phyloP scores from a whole-genome alignment of 345 rosid genomes.

The Jatropha curcas region DNA sequence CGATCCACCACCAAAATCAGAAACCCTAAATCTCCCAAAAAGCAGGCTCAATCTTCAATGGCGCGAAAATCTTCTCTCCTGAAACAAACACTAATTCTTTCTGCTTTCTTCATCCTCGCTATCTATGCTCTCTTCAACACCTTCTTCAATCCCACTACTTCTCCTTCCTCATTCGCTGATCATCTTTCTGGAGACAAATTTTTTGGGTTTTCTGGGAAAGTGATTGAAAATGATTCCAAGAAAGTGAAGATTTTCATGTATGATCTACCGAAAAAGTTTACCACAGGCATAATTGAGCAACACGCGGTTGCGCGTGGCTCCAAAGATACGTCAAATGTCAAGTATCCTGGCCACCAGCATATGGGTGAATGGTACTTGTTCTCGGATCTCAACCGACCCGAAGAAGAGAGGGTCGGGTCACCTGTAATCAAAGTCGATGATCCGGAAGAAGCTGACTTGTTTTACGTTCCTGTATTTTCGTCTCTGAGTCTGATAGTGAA shows the following conservation, averaged over 20 bases:
- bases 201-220: not conserved
- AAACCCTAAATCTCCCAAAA: conserved; percentile 18
- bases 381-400: conserved; percentile 63
- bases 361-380: conserved; percentile 97
- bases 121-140: conserved; percentile 63
- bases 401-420: conserved; percentile 60
- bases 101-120: conserved; percentile 52
- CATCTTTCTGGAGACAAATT: conserved; percentile 28
- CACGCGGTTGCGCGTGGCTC: conserved; percentile 79
- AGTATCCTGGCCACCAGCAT: conserved; percentile 98
- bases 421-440: conserved; percentile 57
- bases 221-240: not conserved
- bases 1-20: conserved; percentile 12
- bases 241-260: conserved; percentile 70
- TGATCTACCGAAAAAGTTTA: conserved; percentile 78
- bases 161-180: conserved; percentile 15
- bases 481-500: conserved; percentile 81
- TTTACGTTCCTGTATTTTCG: conserved; percentile 84
- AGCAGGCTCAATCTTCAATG: conserved; percentile 24
- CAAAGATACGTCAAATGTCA: conserved; percentile 45
- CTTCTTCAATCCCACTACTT: conserved; percentile 50
- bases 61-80: conserved; percentile 82
- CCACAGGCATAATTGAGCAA: conserved; percentile 70
- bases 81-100: conserved; percentile 50
- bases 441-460: conserved; percentile 84